Evolutionary conservation across 257 asterid species (phyloP), one percentile per base, ranked within the genome.

Genomic region (Petunia axillaris): DNA sequence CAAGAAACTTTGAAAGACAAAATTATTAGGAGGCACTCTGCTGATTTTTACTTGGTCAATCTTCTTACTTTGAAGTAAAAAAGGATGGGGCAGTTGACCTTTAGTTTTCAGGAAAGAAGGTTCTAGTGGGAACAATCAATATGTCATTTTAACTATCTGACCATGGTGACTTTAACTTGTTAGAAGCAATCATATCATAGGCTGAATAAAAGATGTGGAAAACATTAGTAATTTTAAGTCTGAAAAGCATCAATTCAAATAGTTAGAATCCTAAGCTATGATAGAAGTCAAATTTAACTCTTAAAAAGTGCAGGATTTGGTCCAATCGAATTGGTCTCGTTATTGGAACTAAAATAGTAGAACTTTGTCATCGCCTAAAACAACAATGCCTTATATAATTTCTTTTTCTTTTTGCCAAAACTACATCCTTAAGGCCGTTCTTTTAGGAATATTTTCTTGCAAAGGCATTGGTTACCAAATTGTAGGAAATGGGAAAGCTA

Each of bases 211-310:
- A 9, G 41, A 70, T 46, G 16, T 71, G 35, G 2, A 71, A 48
- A n/a, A 48, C 41, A 14, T 46, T 48, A 71, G 46, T 71, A 71
- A 25, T 48, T 71, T 71, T n/a, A 10, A 44, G 76, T 68, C 15
- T 68, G 76, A 68, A 68, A 44, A 68, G 76, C 76, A 44, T 68
- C 77, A 46, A 48, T 48, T 71, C 11, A 46, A 46, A 46, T 70
- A 71, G 59, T 48, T 71, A 48, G 77, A 71, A 71, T 71, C 60
- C 77, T 71, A 71, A 71, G 77, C 35, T 35, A 7, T 71, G 43
- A 71, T 41, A 48, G 48, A 48, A 46, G 25, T 71, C 59, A 70
- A 46, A 16, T 70, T 9, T 46, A 48, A 70, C 6, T 10, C 37
- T 2, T 16, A 70, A 71, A 71, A 71, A 25, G 59, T 10, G 77